These are phyloP conservation scores for Naganishia antarctica DNA, from an alignment of 768 basidiomycete species.

Conservation along the genomic window DNA sequence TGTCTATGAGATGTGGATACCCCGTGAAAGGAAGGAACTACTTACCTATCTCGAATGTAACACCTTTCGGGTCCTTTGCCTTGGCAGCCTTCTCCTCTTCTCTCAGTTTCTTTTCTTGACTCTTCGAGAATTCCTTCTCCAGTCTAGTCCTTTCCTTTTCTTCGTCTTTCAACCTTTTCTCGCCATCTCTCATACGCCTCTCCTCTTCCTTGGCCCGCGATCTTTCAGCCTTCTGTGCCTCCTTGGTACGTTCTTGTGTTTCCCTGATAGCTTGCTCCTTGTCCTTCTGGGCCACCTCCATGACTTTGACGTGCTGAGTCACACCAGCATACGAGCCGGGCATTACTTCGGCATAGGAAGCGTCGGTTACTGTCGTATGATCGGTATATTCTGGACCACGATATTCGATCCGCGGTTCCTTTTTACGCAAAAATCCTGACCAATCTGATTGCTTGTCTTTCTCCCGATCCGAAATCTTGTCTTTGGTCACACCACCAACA, in stretches of 20 bases:
- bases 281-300: slow-evolving; percentile 25
- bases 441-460: slow-evolving; percentile 10
- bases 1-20: not conserved
- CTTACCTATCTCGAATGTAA: not conserved
- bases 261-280: slow-evolving; percentile 17
- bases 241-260: slow-evolving; percentile 24
- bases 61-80: slow-evolving; percentile 8
- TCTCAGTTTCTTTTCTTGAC: not conserved
- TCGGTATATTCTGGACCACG: slow-evolving; percentile 9
- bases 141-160: slow-evolving; percentile 7
- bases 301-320: slow-evolving; percentile 16
- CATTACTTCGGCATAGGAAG: slow-evolving; percentile 11
- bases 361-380: not conserved
- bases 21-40: not conserved
- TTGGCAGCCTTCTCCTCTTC: slow-evolving; percentile 21
- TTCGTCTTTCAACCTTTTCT: slow-evolving; percentile 17
- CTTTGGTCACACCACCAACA: slow-evolving; percentile 2
- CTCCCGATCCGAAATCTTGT: not conserved
- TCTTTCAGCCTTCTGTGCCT: slow-evolving; percentile 22
- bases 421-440: slow-evolving; percentile 17
- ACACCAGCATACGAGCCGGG: slow-evolving; percentile 7
- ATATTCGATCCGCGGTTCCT: not conserved
- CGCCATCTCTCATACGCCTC: slow-evolving; percentile 13
- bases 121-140: not conserved
- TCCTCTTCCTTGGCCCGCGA: slow-evolving; percentile 16